phyloP scores from a whole-genome alignment of 371 early-diverging fungal species.

The Polyrhizophydium stewartii region DNA sequence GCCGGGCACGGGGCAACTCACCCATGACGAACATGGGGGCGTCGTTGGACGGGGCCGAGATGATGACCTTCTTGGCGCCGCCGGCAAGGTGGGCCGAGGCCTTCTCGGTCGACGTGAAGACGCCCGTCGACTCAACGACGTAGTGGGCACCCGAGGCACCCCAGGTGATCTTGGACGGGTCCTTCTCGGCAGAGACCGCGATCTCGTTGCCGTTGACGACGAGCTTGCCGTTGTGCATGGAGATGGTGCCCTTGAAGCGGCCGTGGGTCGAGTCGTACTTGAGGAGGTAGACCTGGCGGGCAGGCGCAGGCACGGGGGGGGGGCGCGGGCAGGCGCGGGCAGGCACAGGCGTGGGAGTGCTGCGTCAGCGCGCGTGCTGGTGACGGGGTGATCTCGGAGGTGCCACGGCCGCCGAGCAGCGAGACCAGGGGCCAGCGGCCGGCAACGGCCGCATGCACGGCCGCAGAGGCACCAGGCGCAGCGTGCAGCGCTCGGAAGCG shows the following conservation, averaged over 20 bases:
- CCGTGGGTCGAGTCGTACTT: conserved; percentile 99
- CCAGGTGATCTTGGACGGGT: conserved; percentile 94
- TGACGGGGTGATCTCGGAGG: too few species aligned
- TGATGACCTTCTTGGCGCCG: conserved; percentile 97
- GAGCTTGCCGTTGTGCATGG: conserved; percentile 76
- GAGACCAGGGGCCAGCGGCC: too few species aligned
- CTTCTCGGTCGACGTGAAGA: conserved; percentile 91
- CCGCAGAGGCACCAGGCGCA: too few species aligned
- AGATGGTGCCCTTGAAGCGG: conserved; percentile 74
- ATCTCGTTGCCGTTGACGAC: conserved; percentile 80
- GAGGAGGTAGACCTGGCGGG: conserved; percentile 88
- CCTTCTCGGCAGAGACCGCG: conserved; percentile 61
- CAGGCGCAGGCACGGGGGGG: too few species aligned
- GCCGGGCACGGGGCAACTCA: conserved; percentile 3
- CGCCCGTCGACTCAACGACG: conserved; percentile 98
- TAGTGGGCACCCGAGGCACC: conserved; percentile 81
- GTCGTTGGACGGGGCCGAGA: conserved; percentile 95
- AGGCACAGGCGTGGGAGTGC: too few species aligned
- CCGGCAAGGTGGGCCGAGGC: conserved; percentile 86
- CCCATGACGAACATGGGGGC: conserved; percentile 73
- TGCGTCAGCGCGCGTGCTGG: too few species aligned
- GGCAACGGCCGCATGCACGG: too few species aligned
- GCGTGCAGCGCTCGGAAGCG: too few species aligned
- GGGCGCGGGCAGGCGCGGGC: too few species aligned
- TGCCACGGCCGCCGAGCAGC: too few species aligned